Percentiles rank a stretch among this genome's conserved stretches.
Conservation (phyloP, 2,329 filamentous ascomycete species). For the Fusarium redolens region DNA sequence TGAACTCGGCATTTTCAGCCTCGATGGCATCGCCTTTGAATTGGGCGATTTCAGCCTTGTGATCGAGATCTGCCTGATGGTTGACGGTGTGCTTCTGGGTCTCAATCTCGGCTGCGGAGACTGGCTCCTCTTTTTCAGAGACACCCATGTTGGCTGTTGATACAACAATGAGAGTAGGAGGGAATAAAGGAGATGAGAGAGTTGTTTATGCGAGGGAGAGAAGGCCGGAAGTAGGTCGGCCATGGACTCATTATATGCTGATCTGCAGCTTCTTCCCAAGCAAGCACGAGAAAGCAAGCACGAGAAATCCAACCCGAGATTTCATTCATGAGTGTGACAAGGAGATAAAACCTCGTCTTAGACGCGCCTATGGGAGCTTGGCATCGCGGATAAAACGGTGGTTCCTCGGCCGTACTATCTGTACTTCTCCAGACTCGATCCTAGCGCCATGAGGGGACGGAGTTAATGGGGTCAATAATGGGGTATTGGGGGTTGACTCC, state of each 20-base stretch:
- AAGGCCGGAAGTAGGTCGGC: neutral
- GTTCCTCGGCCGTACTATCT: neutral
- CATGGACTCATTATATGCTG: neutral
- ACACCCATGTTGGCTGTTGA: neutral
- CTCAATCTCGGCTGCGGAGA: neutral
- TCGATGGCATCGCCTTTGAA: conserved; percentile 5
- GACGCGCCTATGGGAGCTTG: conserved; percentile 8
- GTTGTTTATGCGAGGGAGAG: neutral
- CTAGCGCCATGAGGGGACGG: neutral
- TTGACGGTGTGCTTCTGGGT: neutral
- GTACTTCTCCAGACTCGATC: neutral
- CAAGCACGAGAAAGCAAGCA: neutral
- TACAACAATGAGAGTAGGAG: neutral
- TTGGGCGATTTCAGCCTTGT: neutral
- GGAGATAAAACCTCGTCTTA: neutral
- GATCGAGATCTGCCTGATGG: neutral
- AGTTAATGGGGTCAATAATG: neutral
- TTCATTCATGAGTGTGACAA: neutral
- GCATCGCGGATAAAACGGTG: neutral
- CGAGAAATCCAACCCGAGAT: neutral
- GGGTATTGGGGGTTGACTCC: neutral
- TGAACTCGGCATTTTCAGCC: conserved; percentile 3
- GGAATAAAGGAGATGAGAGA: neutral
- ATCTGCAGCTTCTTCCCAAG: neutral
- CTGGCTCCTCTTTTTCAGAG: neutral